Conservation (phyloP, 495 filamentous ascomycete genomes). For the Tuber aestivum region DNA sequence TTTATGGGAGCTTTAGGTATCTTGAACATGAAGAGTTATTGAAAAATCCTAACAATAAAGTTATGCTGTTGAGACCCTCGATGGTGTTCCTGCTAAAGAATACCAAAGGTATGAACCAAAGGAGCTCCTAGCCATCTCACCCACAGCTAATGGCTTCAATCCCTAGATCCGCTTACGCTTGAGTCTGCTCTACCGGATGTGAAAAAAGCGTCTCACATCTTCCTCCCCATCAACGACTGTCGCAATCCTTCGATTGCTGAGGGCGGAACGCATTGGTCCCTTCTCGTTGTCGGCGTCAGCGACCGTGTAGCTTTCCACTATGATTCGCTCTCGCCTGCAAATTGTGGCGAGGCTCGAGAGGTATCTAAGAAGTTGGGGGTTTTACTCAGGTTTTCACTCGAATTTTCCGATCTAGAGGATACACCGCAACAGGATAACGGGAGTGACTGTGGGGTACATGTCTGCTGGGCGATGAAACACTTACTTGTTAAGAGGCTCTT, state of each 20-base stretch:
- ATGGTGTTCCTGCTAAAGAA: conserved; percentile 92
- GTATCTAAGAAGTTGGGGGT: conserved; percentile 57
- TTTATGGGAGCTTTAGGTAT: conserved; percentile 52
- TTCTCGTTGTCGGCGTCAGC: conserved; percentile 80
- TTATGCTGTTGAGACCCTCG: conserved; percentile 83
- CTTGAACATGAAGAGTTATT: conserved; percentile 81
- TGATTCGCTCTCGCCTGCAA: conserved; percentile 75
- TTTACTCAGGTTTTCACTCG: conserved; percentile 59
- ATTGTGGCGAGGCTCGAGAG: conserved; percentile 62
- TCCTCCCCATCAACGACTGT: conserved; percentile 92
- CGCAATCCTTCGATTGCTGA: conserved; percentile 68
- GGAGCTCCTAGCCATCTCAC: not conserved
- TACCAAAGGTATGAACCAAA: conserved; percentile 47
- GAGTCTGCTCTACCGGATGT: conserved; percentile 73
- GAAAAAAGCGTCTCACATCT: conserved; percentile 78
- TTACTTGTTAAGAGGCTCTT: conserved; percentile 78
- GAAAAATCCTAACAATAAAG: conserved; percentile 69
- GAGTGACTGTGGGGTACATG: conserved; percentile 91
- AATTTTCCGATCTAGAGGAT: conserved; percentile 72
- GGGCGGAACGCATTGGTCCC: conserved; percentile 90
- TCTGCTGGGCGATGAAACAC: conserved; percentile 88
- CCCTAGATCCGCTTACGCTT: conserved; percentile 64
- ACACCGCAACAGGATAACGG: conserved; percentile 87
- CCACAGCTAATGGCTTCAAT: conserved; percentile 8
- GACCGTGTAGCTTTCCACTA: conserved; percentile 96